Evolutionary conservation across 2,329 filamentous ascomycete species (phyloP), one percentile per base, ranked within the genome.

Genomic region (Hymenoscyphus fructigenus): DNA sequence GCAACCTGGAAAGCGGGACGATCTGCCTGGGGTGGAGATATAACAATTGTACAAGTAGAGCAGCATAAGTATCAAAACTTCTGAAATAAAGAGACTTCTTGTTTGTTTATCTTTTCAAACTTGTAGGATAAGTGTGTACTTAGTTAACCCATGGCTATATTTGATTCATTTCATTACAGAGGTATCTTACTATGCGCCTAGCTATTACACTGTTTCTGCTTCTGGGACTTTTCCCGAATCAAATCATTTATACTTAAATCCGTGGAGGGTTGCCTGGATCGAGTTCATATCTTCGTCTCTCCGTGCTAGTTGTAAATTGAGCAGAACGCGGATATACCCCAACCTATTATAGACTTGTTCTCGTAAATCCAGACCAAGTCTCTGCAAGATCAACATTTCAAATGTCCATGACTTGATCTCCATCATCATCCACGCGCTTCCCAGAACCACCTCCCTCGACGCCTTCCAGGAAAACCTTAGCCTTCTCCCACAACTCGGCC

Each of bases 401-500:
- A 38, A 20, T 60, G 6, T 44, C 57, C 61, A 65, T 67, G 53
- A 59, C 60, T 4, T 55, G 62, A 29, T 60, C 57, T 34, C 53
- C 63, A 6, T 34, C 61, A 29, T 44, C 63, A 57, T 47, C 26
- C 56, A 6, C n/a, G n/a, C 63, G 62, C 60, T 65, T 59, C 20
- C 56, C 62, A 50, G 61, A 59, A 3, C 58, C 65, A 17, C 62
- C 15, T 23, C 29, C 63, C 36, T 71, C 73, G 26, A 81, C 62
- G 28, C 74, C 73, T 67, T 81, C 82, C 50, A 91, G 74, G 67
- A 90, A 82, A 57, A 77, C 78, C 70, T 81, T 84, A 50, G 86
- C 84, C 69, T 85, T 83, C 38, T 81, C 83, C 87, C 94, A 90
- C 56, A 96, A 79, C 78, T 97, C 92, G 1, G 86, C 85, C 74